Percentiles rank a stretch among this genome's conserved stretches.
Evolutionary conservation across 176 grass and related monocot species (phyloP).

Genomic region (Ensete ventricosum): DNA sequence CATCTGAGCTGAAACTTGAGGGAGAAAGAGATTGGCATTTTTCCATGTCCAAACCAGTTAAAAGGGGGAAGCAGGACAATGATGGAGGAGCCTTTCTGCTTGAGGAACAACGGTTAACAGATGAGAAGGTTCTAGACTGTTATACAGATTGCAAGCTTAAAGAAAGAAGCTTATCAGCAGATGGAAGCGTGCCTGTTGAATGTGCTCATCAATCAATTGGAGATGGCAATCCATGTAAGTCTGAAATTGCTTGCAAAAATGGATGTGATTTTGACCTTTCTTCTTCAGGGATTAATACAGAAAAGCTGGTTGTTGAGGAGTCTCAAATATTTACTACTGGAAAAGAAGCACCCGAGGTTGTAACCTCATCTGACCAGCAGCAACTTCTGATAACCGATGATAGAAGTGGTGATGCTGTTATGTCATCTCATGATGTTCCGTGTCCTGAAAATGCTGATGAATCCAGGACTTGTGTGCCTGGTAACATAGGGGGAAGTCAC

Average conservation of each 20-base stretch:
- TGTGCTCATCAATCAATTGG: slow-evolving; percentile 8
- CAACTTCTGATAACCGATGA: slow-evolving; percentile 9
- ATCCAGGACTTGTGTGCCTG: slow-evolving; percentile 7
- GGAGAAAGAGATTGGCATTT: slow-evolving; percentile 17
- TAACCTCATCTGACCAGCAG: slow-evolving; percentile 16
- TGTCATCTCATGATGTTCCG: slow-evolving; percentile 19
- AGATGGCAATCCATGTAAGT: neutral
- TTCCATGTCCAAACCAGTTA: slow-evolving; percentile 10
- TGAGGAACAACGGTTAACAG: neutral
- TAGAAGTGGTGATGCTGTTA: slow-evolving; percentile 7
- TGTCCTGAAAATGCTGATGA: neutral
- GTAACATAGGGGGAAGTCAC: slow-evolving; percentile 9
- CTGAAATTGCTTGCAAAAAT: slow-evolving; percentile 7
- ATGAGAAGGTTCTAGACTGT: neutral
- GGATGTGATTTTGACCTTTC: slow-evolving; percentile 1
- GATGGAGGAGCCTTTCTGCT: slow-evolving; percentile 2
- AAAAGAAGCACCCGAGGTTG: slow-evolving; percentile 20
- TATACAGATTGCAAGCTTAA: slow-evolving; percentile 2
- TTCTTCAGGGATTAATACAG: slow-evolving; percentile 16
- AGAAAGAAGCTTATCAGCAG: slow-evolving; percentile 1
- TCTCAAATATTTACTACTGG: slow-evolving; percentile 17
- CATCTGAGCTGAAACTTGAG: slow-evolving; percentile 24
- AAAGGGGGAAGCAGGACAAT: slow-evolving; percentile 21
- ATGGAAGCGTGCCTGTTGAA: slow-evolving; percentile 12
- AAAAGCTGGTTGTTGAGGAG: slow-evolving; percentile 22